A percentile compares a stretch with the other conserved stretches of the same genome.
These are phyloP conservation scores for Colletotrichum lentis DNA, from an alignment of 2,329 filamentous ascomycete species.

Conservation along the genomic window DNA sequence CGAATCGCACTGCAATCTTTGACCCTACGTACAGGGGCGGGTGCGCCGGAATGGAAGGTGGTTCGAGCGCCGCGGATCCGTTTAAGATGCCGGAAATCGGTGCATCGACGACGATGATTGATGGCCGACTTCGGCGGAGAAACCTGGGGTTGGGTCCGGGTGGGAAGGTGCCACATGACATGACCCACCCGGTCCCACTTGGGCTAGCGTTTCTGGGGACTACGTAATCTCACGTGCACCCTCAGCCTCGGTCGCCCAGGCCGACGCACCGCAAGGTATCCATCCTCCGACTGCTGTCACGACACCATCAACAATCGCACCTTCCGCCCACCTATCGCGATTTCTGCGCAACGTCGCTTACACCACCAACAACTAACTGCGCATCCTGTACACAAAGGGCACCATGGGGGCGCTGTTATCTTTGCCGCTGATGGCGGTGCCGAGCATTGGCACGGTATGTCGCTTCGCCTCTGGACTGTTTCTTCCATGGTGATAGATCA, in stretches of 20 bases:
- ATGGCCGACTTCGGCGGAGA: slow-evolving; percentile 8
- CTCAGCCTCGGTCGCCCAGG: neutral
- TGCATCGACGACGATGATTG: neutral
- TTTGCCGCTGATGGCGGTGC: slow-evolving; percentile 86
- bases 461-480: slow-evolving; percentile 7
- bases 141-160: neutral
- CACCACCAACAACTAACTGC: neutral
- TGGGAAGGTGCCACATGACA: neutral
- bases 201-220: neutral
- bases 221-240: slow-evolving; percentile 24
- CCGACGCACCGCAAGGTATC: neutral
- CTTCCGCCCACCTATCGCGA: neutral
- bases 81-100: slow-evolving; percentile 5
- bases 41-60: neutral
- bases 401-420: slow-evolving; percentile 91
- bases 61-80: neutral
- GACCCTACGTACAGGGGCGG: neutral
- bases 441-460: slow-evolving; percentile 84
- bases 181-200: neutral
- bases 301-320: neutral
- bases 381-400: neutral
- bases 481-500: neutral
- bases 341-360: neutral
- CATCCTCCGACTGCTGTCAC: neutral
- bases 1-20: neutral